A percentile compares a stretch with the other conserved stretches of the same genome.
These are phyloP conservation scores for Lentinula sp. DNA, from an alignment of 768 basidiomycete species.

Conservation along the genomic window DNA sequence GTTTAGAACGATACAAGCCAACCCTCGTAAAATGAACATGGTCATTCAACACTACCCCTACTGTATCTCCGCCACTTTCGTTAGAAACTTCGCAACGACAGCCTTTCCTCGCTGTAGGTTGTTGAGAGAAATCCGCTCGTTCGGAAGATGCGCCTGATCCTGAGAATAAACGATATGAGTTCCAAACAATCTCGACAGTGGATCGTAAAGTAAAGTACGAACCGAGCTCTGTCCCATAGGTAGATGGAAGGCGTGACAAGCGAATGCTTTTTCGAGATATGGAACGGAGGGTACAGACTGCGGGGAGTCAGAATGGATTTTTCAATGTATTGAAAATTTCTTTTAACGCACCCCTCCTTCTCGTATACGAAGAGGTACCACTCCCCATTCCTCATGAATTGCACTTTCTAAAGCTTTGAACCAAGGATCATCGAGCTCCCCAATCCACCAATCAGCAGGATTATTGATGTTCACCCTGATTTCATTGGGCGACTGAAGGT, in stretches of 20 bases:
- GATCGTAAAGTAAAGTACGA: constrained; percentile 17
- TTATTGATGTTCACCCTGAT: constrained; percentile 73
- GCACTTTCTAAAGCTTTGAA: constrained; percentile 82
- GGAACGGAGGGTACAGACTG: constrained; percentile 94
- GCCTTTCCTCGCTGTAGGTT: constrained; percentile 77
- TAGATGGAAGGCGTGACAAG: constrained; percentile 85
- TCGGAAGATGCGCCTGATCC: constrained; percentile 91
- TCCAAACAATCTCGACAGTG: background rate
- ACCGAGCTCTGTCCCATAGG: constrained; percentile 92
- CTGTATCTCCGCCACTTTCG: constrained; percentile 33
- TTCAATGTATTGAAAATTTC: background rate
- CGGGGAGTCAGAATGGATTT: constrained; percentile 5
- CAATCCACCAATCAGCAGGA: constrained; percentile 95
- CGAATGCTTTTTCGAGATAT: constrained; percentile 87
- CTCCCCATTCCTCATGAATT: constrained; percentile 82
- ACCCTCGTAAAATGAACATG: background rate
- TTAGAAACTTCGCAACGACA: constrained; percentile 70
- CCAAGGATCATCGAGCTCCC: constrained; percentile 78
- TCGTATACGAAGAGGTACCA: constrained; percentile 79
- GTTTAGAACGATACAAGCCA: background rate
- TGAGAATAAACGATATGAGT: constrained; percentile 17
- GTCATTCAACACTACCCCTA: background rate
- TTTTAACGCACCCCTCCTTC: constrained; percentile 77
- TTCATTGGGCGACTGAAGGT: constrained; percentile 60
- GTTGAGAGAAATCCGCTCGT: constrained; percentile 83